A percentile compares a stretch with the other conserved stretches of the same genome.
These are phyloP conservation scores for Apophysomyces elegans DNA, from an alignment of 371 early-diverging fungal genomes.

Conservation along the genomic window DNA sequence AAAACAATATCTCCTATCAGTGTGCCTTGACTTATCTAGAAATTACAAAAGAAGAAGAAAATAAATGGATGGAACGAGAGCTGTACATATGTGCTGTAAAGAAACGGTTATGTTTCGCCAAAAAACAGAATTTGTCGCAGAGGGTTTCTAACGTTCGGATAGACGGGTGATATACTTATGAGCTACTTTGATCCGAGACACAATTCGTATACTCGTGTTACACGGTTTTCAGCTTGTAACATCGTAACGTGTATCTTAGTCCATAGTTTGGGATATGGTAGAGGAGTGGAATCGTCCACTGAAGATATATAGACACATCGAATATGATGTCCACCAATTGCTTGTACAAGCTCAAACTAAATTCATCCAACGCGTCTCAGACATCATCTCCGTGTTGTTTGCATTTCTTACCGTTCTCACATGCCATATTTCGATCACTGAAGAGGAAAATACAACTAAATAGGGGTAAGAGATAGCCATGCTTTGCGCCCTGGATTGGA, in stretches of 20 bases:
- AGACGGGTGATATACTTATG: too few species aligned
- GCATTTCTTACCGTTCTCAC: slow-evolving; percentile 37
- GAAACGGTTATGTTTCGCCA: too few species aligned
- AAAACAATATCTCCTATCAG: too few species aligned
- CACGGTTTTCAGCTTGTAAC: slow-evolving; percentile 23
- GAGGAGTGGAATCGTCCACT: slow-evolving; percentile 5
- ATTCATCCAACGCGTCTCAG: neutral
- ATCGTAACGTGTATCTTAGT: slow-evolving; percentile 17
- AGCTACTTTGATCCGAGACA: neutral
- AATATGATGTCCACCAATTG: slow-evolving; percentile 19
- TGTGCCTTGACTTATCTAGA: too few species aligned
- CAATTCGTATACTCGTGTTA: slow-evolving; percentile 18
- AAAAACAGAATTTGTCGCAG: neutral
- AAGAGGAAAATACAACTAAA: slow-evolving; percentile 36
- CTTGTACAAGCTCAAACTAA: slow-evolving; percentile 23
- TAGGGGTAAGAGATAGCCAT: slow-evolving; percentile 34
- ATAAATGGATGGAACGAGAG: too few species aligned
- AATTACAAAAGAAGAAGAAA: too few species aligned
- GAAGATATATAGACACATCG: slow-evolving; percentile 17
- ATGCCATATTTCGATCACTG: slow-evolving; percentile 42
- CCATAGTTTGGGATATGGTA: slow-evolving; percentile 3
- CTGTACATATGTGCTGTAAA: too few species aligned
- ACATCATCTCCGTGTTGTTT: neutral
- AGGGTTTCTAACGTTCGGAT: neutral
- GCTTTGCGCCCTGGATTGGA: slow-evolving; percentile 28